Evolutionary conservation across 805 yeast genomes (phyloP), one percentile per base, ranked within the genome.

Genomic region (Huiozyma naganishii): DNA sequence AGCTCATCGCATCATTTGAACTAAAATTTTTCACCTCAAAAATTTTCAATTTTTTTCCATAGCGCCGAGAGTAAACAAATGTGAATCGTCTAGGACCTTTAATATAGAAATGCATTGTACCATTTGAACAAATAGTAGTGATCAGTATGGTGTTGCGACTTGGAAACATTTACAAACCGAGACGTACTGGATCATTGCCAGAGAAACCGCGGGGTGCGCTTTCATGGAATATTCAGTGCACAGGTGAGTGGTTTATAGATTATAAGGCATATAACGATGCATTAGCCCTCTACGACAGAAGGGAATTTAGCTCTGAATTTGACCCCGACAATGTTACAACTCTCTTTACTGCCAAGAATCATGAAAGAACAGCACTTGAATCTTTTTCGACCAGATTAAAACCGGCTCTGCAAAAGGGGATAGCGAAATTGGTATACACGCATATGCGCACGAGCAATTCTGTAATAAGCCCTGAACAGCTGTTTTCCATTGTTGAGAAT

Each of bases 251-350:
- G 85, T 89, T 87, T 61, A 54, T 69, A n/a, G 66, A 67, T 7
- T 90, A 90, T 62, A 83, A 80, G 42, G 86, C 78, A 6, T 90
- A 86, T 52, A 66, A 86, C 39, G 64, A 64, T 27, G 64, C 88
- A 41, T 64, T 81, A 69, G 84, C 80, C 55, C 82, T 80, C 59
- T 83, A 83, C 59, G 71, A 71, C 47, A 69, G 73, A 40, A 76
- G 76, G 49, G 80, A 83, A 58, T 90, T 90, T 64, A 89, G 86
- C 7, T 88, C 97, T 65, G 97, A 90, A 63, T 79, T 89, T 39
- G 83, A 30, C 33, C 96, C 1, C 96, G 97, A 8, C 33, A 11
- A 8, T 30, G 33, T 8, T 9, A 30, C n/a, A 45, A 83, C 95
- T 1, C 90, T 74, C 60, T 87, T 88, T 61, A 95, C 88, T 54